phyloP scores from a whole-genome alignment of 2,329 filamentous ascomycete species.

The Thermoascus crustaceus region DNA sequence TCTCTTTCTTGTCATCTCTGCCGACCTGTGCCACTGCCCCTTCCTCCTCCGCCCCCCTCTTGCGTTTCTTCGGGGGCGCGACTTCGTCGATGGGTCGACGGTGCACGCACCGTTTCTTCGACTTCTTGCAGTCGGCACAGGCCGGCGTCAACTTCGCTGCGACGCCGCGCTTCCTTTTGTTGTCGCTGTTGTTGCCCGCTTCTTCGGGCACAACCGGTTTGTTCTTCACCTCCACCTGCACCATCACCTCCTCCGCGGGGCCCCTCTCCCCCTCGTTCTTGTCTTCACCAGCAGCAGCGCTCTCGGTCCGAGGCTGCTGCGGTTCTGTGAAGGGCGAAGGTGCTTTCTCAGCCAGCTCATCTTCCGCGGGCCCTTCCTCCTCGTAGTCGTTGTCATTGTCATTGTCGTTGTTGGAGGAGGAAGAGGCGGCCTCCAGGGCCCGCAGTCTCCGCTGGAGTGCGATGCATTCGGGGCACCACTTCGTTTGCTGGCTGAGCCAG shows the following conservation, averaged over 20 bases:
- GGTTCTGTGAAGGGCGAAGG: too few species aligned
- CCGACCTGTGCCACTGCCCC: constrained; percentile 3
- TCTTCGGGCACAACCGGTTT: too few species aligned
- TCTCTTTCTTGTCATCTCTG: constrained; percentile 3
- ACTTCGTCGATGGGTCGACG: constrained; percentile 7
- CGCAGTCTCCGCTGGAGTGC: too few species aligned
- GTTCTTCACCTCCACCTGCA: background rate
- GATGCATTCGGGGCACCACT: too few species aligned
- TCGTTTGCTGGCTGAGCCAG: too few species aligned
- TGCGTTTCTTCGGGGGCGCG: constrained; percentile 3
- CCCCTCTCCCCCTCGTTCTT: background rate
- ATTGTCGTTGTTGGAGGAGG: too few species aligned
- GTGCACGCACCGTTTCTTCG: constrained; percentile 21
- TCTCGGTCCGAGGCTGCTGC: too few species aligned
- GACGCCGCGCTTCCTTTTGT: constrained; percentile 1
- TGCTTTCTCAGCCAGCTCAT: too few species aligned
- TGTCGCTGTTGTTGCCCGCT: too few species aligned
- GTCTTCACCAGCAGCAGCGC: constrained; percentile 1
- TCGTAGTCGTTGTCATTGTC: too few species aligned
- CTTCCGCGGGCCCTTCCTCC: too few species aligned
- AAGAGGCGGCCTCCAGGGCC: too few species aligned
- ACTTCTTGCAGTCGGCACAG: constrained; percentile 16
- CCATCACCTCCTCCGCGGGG: background rate
- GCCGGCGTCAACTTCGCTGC: constrained; percentile 8
- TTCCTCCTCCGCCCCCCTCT: constrained; percentile 3